A percentile compares a stretch with the other conserved stretches of the same genome.
phyloP scores from a whole-genome alignment of 2,329 filamentous ascomycete genomes.

The Neonectria punicea region DNA sequence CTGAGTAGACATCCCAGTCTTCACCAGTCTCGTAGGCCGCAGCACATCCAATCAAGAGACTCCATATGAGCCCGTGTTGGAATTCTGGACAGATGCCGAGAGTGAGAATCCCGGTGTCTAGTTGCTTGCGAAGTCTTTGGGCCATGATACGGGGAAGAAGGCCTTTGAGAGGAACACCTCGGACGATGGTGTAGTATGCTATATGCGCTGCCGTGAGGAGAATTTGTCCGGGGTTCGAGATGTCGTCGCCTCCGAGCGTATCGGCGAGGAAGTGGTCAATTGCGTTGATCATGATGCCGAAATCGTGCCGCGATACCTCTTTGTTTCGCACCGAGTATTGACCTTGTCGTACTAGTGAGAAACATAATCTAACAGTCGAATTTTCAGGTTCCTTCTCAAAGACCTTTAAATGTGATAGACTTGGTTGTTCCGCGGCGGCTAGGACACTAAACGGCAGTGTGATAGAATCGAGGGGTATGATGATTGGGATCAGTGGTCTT shows the following conservation, averaged over 20 bases:
- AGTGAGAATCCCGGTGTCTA: background rate
- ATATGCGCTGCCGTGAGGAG: slow-evolving; percentile 23
- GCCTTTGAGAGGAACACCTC: slow-evolving; percentile 5
- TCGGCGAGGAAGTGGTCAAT: slow-evolving; percentile 22
- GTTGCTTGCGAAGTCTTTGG: slow-evolving; percentile 9
- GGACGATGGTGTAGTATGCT: slow-evolving; percentile 21
- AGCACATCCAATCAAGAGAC: slow-evolving; percentile 21
- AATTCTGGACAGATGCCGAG: slow-evolving; percentile 5
- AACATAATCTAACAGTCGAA: slow-evolving; percentile 11
- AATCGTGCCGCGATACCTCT: slow-evolving; percentile 21
- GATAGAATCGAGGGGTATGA: slow-evolving; percentile 20
- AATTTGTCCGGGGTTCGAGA: slow-evolving; percentile 8
- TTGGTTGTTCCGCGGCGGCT: slow-evolving; percentile 16
- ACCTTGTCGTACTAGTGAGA: slow-evolving; percentile 23
- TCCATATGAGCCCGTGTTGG: slow-evolving; percentile 27
- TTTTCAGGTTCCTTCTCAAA: slow-evolving; percentile 15
- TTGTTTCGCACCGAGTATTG: slow-evolving; percentile 13
- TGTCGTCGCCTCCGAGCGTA: slow-evolving; percentile 1
- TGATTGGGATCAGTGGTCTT: slow-evolving; percentile 25
- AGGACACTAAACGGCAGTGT: slow-evolving; percentile 22
- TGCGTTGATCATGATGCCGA: slow-evolving; percentile 27
- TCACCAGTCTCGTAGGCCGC: slow-evolving; percentile 14
- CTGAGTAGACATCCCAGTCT: slow-evolving; percentile 24
- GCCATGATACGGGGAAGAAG: slow-evolving; percentile 9
- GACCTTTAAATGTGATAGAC: slow-evolving; percentile 15